Percentiles rank a stretch among this genome's conserved stretches.
phyloP scores from a whole-genome alignment of 768 basidiomycete genomes.

The Mycena metata region DNA sequence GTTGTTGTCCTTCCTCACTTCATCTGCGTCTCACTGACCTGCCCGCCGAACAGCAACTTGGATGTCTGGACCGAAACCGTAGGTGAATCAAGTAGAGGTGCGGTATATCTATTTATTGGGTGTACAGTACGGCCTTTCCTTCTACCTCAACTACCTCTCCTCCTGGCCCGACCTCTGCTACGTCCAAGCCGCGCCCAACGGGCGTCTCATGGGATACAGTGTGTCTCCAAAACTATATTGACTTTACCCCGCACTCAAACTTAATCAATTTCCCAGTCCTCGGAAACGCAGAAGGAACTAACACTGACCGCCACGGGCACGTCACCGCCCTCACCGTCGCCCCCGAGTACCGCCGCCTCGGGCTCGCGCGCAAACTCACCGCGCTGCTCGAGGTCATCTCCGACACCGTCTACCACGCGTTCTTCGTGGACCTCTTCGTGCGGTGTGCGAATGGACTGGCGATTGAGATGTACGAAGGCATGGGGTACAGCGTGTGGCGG shows the following conservation, averaged over 20 bases:
- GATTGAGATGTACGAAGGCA: slow-evolving; percentile 90
- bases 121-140: slow-evolving; percentile 84
- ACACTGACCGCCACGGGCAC: slow-evolving; percentile 90
- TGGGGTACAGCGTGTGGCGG: slow-evolving; percentile 95
- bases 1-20: slow-evolving; percentile 50
- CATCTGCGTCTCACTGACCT: slow-evolving; percentile 27
- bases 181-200: slow-evolving; percentile 84
- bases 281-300: slow-evolving; percentile 90
- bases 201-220: slow-evolving; percentile 85
- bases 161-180: slow-evolving; percentile 94
- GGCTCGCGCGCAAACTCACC: slow-evolving; percentile 91
- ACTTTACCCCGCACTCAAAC: neutral
- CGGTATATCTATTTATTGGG: slow-evolving; percentile 1
- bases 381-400: slow-evolving; percentile 86
- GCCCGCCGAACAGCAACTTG: slow-evolving; percentile 72
- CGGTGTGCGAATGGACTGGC: slow-evolving; percentile 90
- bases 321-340: slow-evolving; percentile 96
- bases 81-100: slow-evolving; percentile 47
- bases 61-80: slow-evolving; percentile 99
- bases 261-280: slow-evolving; percentile 75
- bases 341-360: slow-evolving; percentile 91
- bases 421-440: slow-evolving; percentile 97
- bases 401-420: slow-evolving; percentile 83
- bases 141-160: slow-evolving; percentile 90
- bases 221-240: neutral